Evolutionary conservation across 306 rosid species (phyloP), one percentile per base, ranked within the genome.

Genomic region (Fagus sylvatica): DNA sequence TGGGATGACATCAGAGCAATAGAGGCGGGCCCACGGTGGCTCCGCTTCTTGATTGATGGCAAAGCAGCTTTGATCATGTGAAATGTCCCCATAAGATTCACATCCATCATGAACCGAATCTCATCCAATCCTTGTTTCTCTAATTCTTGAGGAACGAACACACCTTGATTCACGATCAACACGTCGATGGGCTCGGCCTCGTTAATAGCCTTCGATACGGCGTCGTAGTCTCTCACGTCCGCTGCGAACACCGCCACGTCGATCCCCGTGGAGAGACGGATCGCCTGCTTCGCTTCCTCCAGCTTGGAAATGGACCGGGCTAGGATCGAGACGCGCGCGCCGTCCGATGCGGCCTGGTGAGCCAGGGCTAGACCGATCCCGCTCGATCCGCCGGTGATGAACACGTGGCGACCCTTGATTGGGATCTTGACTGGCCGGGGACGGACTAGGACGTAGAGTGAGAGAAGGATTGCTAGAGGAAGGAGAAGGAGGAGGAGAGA

Each of bases 301-400:
- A 94, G 95, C 85, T 86, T 90, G 10, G 61, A 64, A 4, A 17
- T 22, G 0, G 98, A 92, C 7, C 98, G 93, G 0, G 97, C 91
- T 9, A 94, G 90, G 84, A 92, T 90, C 54, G 97, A 92, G 76
- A 94, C 97, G 5, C 89, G 89, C 4, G 97, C 97, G 11, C 97
- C 98, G 76, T 88, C 93, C 6, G 82, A 34, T 2, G 97, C 95
- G 16, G 98, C 98, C 15, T 61, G 93, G 80, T 86, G 95, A 1
- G 98, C 97, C 53, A 94, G 86, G 42, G 97, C 97, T 4, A 95
- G 97, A 0, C 98, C 98, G 76, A 95, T 95, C 54, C 98, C 98
- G 66, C 97, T 95, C 7, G 98, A 95, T 77, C 97, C 98, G 1
- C 98, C 96, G 6, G 98, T 92, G 84, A 95, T 91, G 88, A 95